Base-by-base conservation (phyloP, 768 basidiomycete species). In the Tephrocybe sp. region DNA sequence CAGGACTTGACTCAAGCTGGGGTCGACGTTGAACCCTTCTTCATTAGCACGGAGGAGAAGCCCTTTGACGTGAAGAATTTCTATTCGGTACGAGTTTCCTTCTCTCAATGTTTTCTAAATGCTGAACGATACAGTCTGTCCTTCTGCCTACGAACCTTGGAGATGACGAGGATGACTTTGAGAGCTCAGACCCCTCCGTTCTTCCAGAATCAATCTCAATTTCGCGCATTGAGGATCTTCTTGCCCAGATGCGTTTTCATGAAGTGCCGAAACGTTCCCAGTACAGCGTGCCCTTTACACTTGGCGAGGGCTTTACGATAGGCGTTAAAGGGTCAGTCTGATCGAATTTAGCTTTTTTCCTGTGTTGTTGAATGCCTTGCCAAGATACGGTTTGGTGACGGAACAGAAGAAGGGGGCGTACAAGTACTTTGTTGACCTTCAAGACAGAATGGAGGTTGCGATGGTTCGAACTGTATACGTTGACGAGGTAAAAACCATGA, bases 1-100 rank as follows among this genome's bases (percentile, higher is more conserved):
- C 57, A 95, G 92, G 94, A 97, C 62, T 72, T 96, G 43, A 76
- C 77, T 9, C 87, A 92, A 69, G 78, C 86, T 4, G 90, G 92
- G 0, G 84, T 87, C 16, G 77, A 77, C 5, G 74, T 97, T 34
- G 89, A 92, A 54, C 92, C 94, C 0, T 97, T 96, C 69, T 95
- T 97, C 69, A 91, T 98, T 45, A 82, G 82, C 46, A 81, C 80
- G 0, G 66, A 75, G 3, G 79, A 82, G 4, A 83, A 80, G 36
- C 72, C 78, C 0, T 98, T 97, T 53, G 82, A 90, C 43, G 62
- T 83, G 4, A 69, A 76, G 19, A 89, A 82, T 49, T 94, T 94
- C 65, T 96, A 89, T 64, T 82, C 85, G 8, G 92, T 92, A 51
- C 44, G 37, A 31, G 1, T 9, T 13, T 27, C 34, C 42, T 5